Conservation (phyloP, 1,139 yeast genomes). For the Diutina neorugosa region DNA sequence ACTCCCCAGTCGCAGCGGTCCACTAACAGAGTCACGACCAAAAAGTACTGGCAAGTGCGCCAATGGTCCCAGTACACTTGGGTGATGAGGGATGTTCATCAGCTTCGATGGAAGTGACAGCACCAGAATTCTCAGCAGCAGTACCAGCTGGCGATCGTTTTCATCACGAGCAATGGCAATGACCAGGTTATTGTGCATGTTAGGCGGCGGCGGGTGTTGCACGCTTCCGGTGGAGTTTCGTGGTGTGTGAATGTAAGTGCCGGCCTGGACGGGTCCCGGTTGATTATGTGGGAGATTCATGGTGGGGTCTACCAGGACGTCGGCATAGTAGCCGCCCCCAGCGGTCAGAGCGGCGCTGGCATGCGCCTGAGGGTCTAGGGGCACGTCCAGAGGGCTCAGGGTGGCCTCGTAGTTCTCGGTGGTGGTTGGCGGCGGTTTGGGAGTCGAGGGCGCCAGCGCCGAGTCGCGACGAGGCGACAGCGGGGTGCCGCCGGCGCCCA, state of each 20-base stretch:
- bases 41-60: slow-evolving; percentile 35
- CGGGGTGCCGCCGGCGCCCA: slow-evolving; percentile 3
- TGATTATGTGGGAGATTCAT: slow-evolving; percentile 37
- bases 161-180: slow-evolving; percentile 33
- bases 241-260: slow-evolving; percentile 21
- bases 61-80: slow-evolving; percentile 19
- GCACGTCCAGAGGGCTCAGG: slow-evolving; percentile 19
- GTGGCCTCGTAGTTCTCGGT: slow-evolving; percentile 15
- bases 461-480: slow-evolving; percentile 5
- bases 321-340: slow-evolving; percentile 38
- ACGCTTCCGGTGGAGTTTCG: slow-evolving; percentile 19
- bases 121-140: slow-evolving; percentile 26
- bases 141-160: slow-evolving; percentile 21
- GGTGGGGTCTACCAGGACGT: slow-evolving; percentile 34
- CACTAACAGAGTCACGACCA: slow-evolving; percentile 32
- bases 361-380: slow-evolving; percentile 25
- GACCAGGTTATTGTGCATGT: slow-evolving; percentile 26
- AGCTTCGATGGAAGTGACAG: slow-evolving; percentile 35
- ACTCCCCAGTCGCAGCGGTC: slow-evolving; percentile 22
- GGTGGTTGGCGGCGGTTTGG: slow-evolving; percentile 9
- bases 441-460: slow-evolving; percentile 9
- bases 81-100: slow-evolving; percentile 40
- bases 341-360: slow-evolving; percentile 17
- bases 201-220: slow-evolving; percentile 4
- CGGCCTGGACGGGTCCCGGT: slow-evolving; percentile 24